A percentile compares a stretch with the other conserved stretches of the same genome.
Conservation (phyloP, 257 asterid genomes). For the Solanum pinnatisectum region DNA sequence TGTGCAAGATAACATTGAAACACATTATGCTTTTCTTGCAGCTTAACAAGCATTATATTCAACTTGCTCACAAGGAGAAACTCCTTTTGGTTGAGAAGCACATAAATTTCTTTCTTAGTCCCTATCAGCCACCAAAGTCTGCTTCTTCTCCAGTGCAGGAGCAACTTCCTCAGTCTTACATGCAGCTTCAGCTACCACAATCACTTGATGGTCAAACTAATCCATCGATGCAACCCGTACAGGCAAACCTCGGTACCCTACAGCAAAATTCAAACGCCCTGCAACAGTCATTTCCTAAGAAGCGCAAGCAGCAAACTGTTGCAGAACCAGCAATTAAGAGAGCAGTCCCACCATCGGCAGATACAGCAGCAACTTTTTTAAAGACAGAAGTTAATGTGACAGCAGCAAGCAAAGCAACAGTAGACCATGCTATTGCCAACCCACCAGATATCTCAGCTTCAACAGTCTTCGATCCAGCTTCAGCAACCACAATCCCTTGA, state of each 20-base stretch:
- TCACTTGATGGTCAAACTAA: conserved; percentile 71
- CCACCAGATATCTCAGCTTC: conserved; percentile 53
- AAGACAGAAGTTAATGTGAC: conserved; percentile 61
- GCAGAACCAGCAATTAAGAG: too few species aligned
- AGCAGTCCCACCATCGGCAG: neutral
- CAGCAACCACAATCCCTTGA: neutral
- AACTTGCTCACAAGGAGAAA: conserved; percentile 53
- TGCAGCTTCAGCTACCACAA: conserved; percentile 43
- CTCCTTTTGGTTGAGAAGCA: conserved; percentile 48
- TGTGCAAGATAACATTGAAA: conserved; percentile 61
- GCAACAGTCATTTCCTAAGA: conserved; percentile 9
- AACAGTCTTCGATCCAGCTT: neutral
- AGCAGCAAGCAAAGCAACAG: conserved; percentile 46
- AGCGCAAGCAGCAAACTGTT: neutral
- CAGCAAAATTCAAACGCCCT: conserved; percentile 8
- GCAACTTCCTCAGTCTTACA: neutral
- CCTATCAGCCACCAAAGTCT: conserved; percentile 59
- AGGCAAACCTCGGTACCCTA: conserved; percentile 25
- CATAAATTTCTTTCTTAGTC: conserved; percentile 48
- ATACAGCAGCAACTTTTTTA: conserved; percentile 45
- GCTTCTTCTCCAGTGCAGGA: conserved; percentile 42
- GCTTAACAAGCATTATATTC: conserved; percentile 45
- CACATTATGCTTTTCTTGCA: conserved; percentile 44
- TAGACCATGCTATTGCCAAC: conserved; percentile 33
- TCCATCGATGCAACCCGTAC: conserved; percentile 58